A percentile compares a stretch with the other conserved stretches of the same genome.
phyloP scores from a whole-genome alignment of 1,284 basidiomycete species.

The Phenoliferia sp. region DNA sequence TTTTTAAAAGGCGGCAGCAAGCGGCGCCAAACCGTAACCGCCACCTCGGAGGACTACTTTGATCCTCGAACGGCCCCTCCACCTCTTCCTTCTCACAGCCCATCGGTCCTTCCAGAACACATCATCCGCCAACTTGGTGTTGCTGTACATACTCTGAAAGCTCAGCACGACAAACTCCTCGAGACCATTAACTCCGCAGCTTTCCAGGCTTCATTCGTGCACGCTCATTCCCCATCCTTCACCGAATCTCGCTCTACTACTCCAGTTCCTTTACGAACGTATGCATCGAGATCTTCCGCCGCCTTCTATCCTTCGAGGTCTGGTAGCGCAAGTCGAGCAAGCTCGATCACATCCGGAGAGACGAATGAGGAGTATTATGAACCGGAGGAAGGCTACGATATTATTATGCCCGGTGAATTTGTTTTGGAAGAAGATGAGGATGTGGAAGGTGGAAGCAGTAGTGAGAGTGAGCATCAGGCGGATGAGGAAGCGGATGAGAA shows the following conservation, averaged over 20 bases:
- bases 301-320: constrained; percentile 8
- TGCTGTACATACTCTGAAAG: constrained; percentile 11
- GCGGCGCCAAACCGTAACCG: background rate
- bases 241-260: background rate
- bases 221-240: background rate
- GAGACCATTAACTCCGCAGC: background rate
- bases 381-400: background rate
- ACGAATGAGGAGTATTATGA: constrained; percentile 3
- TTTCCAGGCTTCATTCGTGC: background rate
- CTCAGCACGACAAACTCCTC: constrained; percentile 7
- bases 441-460: constrained; percentile 13
- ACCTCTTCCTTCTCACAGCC: background rate
- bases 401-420: constrained; percentile 24
- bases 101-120: background rate
- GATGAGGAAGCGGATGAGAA: background rate
- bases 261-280: background rate
- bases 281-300: constrained; percentile 1
- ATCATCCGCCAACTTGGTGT: constrained; percentile 6
- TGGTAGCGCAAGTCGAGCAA: constrained; percentile 4
- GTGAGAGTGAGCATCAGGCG: constrained; percentile 1
- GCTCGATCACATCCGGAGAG: constrained; percentile 11
- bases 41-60: constrained; percentile 2
- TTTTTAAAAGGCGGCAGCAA: constrained; percentile 2
- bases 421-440: constrained; percentile 24
- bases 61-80: background rate